Percentiles rank a stretch among this genome's conserved stretches.
These are phyloP conservation scores for Pyrus communis DNA, from an alignment of 306 rosid species.

Conservation along the genomic window DNA sequence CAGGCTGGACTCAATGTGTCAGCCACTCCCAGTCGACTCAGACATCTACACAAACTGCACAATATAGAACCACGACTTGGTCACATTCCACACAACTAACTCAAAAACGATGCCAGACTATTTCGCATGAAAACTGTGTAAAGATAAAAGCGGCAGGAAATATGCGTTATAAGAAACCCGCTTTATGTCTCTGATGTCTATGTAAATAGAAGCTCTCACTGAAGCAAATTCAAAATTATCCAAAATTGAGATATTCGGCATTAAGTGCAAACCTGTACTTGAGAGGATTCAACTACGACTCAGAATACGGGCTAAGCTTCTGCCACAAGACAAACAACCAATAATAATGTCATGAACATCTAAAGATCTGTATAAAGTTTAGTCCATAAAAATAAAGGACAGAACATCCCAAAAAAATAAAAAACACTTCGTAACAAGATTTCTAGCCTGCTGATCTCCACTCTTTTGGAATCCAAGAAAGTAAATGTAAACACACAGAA, in stretches of 20 bases:
- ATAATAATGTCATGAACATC: not conserved
- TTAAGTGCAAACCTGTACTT: conserved; percentile 21
- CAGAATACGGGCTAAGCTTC: conserved; percentile 26
- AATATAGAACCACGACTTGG: not conserved
- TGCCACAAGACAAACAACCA: conserved; percentile 9
- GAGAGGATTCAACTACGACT: conserved; percentile 16
- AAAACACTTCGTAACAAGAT: not conserved
- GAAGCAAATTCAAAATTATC: not conserved
- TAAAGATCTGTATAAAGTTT: not conserved
- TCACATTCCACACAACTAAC: not conserved
- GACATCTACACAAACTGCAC: conserved; percentile 8
- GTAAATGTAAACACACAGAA: not conserved
- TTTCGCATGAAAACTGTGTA: not conserved
- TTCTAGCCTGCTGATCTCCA: not conserved
- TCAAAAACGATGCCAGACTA: not conserved
- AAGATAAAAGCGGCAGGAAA: not conserved
- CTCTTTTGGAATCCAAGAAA: not conserved
- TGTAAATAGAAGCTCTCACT: too few relatives aligned
- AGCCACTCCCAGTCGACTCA: conserved; percentile 17
- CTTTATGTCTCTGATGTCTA: not conserved
- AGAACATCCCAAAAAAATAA: not conserved
- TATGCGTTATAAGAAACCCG: not conserved
- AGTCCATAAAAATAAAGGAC: not conserved
- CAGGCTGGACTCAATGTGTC: conserved; percentile 8
- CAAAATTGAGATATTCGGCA: not conserved